Evolutionary conservation across 140 eudicot species (phyloP).

Genomic region (Cichorium intybus): DNA sequence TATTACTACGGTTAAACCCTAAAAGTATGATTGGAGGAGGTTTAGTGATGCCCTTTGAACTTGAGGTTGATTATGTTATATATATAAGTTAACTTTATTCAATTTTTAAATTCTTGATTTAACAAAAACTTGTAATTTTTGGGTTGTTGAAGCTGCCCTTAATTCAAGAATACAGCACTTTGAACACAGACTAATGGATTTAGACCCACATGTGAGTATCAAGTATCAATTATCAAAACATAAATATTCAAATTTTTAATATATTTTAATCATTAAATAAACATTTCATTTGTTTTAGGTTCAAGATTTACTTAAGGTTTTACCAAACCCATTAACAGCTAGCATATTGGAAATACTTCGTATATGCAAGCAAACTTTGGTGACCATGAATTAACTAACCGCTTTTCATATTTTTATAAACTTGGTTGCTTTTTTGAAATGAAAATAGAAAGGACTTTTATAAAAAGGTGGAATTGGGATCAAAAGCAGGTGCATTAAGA

Average conservation of each 20-base stretch:
- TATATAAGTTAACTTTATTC: conserved; percentile 11
- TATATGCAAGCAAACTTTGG: conserved; percentile 92
- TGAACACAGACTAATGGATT: conserved; percentile 74
- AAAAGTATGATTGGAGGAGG: conserved; percentile 70
- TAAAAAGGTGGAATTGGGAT: conserved; percentile 84
- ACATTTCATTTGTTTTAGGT: conserved; percentile 48
- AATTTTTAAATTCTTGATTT: not conserved
- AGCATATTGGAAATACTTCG: conserved; percentile 87
- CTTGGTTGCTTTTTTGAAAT: conserved; percentile 4
- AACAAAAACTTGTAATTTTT: conserved; percentile 17
- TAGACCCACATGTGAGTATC: conserved; percentile 99
- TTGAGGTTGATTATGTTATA: conserved; percentile 65
- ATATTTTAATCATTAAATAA: not conserved
- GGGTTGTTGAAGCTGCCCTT: conserved; percentile 98
- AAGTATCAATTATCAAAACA: conserved; percentile 58
- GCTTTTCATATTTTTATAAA: not conserved
- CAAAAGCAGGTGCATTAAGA: conserved; percentile 87
- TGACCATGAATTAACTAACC: conserved; percentile 31
- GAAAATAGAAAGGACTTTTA: conserved; percentile 3
- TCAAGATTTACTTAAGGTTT: conserved; percentile 77
- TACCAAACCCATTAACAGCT: conserved; percentile 86
- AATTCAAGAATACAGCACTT: conserved; percentile 81
- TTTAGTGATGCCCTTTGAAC: conserved; percentile 89
- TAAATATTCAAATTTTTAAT: not conserved
- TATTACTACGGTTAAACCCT: conserved; percentile 87